These are phyloP conservation scores for Aureobasidium uvarum DNA, from an alignment of 2,329 filamentous ascomycete genomes.

Conservation along the genomic window DNA sequence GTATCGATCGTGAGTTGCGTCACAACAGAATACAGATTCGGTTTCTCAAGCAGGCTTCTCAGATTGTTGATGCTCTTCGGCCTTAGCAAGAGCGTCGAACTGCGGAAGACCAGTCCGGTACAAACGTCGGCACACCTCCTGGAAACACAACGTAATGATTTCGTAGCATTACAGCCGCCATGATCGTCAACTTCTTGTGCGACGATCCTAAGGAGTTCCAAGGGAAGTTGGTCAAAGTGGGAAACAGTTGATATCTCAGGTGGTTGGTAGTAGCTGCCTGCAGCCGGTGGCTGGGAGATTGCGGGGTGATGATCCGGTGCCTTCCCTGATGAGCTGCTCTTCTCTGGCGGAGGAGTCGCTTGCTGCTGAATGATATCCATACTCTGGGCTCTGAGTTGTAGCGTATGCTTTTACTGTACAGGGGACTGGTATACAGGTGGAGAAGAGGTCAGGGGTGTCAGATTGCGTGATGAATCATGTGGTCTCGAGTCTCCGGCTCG, in stretches of 20 bases:
- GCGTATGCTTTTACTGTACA: not conserved
- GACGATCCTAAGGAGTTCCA: slow-evolving; percentile 15
- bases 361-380: slow-evolving; percentile 10
- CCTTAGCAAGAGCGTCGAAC: not conserved
- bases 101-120: slow-evolving; percentile 20
- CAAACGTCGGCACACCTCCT: slow-evolving; percentile 15
- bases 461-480: slow-evolving; percentile 23
- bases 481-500: not conserved
- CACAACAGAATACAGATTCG: not conserved
- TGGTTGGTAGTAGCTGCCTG: slow-evolving; percentile 4
- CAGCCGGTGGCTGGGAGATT: slow-evolving; percentile 15
- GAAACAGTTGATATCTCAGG: slow-evolving; percentile 1
- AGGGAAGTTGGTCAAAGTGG: slow-evolving; percentile 10
- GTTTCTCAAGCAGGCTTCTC: slow-evolving; percentile 5
- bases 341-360: slow-evolving; percentile 16
- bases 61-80: slow-evolving; percentile 12
- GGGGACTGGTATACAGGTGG: not conserved
- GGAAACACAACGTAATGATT: slow-evolving; percentile 24
- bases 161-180: not conserved
- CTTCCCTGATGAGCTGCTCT: not conserved
- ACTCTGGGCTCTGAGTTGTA: not conserved
- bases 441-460: not conserved
- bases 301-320: slow-evolving; percentile 5
- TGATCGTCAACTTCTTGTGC: not conserved
- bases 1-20: slow-evolving; percentile 22